These are phyloP conservation scores for Kurtzmaniella quercitrusa DNA, from an alignment of 1,139 yeast genomes.

Conservation along the genomic window DNA sequence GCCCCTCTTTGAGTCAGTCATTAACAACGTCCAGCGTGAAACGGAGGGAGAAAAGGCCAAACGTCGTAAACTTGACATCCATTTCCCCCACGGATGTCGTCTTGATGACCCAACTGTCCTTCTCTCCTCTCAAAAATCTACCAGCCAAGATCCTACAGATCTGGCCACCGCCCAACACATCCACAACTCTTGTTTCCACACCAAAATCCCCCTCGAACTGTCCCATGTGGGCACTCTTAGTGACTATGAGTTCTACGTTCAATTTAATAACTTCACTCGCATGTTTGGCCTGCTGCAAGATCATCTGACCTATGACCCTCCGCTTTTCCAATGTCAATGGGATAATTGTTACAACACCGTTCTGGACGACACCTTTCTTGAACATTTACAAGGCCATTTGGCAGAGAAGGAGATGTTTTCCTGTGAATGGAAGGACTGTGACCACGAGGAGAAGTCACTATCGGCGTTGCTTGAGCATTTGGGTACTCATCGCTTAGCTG, in stretches of 20 bases:
- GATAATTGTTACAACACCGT: constrained; percentile 44
- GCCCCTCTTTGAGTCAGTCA: constrained; percentile 32
- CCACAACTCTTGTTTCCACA: constrained; percentile 47
- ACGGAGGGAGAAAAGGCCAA: constrained; percentile 3
- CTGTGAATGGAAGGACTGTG: constrained; percentile 77
- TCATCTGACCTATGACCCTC: constrained; percentile 4
- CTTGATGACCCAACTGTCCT: constrained; percentile 9
- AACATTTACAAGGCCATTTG: constrained; percentile 58
- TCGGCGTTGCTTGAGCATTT: constrained; percentile 58
- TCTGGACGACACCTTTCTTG: constrained; percentile 43
- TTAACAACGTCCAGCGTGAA: constrained; percentile 28
- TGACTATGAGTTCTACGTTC: constrained; percentile 42
- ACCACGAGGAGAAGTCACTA: constrained; percentile 48
- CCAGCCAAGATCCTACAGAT: not conserved
- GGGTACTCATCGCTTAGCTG: constrained; percentile 39
- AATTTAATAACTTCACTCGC: constrained; percentile 30
- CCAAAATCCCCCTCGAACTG: constrained; percentile 30
- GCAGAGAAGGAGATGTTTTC: constrained; percentile 21
- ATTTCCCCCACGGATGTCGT: constrained; percentile 40
- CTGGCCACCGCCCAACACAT: constrained; percentile 15
- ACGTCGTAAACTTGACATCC: constrained; percentile 15
- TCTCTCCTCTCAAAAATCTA: too few species aligned
- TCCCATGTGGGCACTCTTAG: constrained; percentile 19
- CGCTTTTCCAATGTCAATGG: constrained; percentile 47
- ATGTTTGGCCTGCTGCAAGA: not conserved